phyloP scores from a whole-genome alignment of 306 rosid species.

The Rosa lucieae region DNA sequence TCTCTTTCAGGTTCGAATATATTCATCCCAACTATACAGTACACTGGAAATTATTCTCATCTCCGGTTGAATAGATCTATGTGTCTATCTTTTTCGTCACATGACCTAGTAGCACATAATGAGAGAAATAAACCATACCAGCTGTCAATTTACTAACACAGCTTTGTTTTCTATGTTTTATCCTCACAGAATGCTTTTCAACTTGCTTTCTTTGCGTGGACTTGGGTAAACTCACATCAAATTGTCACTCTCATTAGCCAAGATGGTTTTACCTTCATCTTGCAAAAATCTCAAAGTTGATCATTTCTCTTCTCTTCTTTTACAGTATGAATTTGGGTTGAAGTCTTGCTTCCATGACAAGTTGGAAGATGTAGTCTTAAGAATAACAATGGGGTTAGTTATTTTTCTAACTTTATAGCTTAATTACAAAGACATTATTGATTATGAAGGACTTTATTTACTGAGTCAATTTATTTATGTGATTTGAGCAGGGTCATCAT shows the following conservation, averaged over 20 bases:
- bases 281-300: background rate
- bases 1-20: conserved; percentile 31
- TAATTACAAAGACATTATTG: background rate
- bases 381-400: conserved; percentile 75
- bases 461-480: background rate
- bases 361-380: conserved; percentile 50
- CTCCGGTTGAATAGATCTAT: background rate
- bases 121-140: background rate
- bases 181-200: conserved; percentile 75
- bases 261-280: background rate
- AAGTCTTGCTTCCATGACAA: conserved; percentile 59
- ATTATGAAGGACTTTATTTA: background rate
- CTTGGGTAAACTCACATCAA: conserved; percentile 40
- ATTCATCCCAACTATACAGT: background rate
- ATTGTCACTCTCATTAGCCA: background rate
- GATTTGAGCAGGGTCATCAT: conserved; percentile 50
- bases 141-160: background rate
- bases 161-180: background rate
- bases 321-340: conserved; percentile 65
- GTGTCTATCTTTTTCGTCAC: background rate
- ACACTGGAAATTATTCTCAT: background rate
- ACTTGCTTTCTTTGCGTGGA: conserved; percentile 81
- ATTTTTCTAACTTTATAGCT: background rate
- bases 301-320: background rate
- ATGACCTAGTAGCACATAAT: background rate